phyloP scores from a whole-genome alignment of 1,139 yeast genomes.

The Yamadazyma diddensiae region DNA sequence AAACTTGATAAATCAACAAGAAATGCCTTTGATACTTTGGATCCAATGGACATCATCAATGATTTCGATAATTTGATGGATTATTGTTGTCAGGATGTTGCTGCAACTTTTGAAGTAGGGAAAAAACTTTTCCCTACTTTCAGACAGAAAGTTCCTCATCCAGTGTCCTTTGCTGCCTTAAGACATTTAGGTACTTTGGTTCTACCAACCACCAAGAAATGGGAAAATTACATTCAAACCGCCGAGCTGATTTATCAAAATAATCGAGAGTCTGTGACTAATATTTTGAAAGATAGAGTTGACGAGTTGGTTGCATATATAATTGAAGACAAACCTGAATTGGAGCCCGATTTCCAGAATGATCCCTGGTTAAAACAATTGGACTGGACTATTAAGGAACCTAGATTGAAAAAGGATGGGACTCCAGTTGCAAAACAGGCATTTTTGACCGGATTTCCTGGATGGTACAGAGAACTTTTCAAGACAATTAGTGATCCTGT shows the following conservation, averaged over 20 bases:
- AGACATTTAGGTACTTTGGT: conserved; percentile 73
- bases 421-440: conserved; percentile 73
- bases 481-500: conserved; percentile 35
- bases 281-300: conserved; percentile 59
- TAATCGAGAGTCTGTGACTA: conserved; percentile 54
- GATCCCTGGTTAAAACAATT: conserved; percentile 93
- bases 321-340: conserved; percentile 23
- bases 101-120: conserved; percentile 69
- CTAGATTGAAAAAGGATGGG: conserved; percentile 66
- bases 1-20: conserved; percentile 65
- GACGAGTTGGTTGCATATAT: conserved; percentile 49
- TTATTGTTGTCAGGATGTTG: conserved; percentile 87
- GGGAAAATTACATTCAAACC: conserved; percentile 68
- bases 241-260: conserved; percentile 69
- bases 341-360: conserved; percentile 28
- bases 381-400: conserved; percentile 75
- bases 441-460: conserved; percentile 85
- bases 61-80: conserved; percentile 60
- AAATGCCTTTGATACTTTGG: conserved; percentile 57
- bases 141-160: conserved; percentile 75
- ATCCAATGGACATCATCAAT: conserved; percentile 53
- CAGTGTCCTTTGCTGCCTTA: conserved; percentile 89
- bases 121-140: conserved; percentile 69
- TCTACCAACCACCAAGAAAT: conserved; percentile 71
- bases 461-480: conserved; percentile 83